These are phyloP conservation scores for Aspergillus sp. DNA, from an alignment of 2,329 filamentous ascomycete species.

Conservation along the genomic window DNA sequence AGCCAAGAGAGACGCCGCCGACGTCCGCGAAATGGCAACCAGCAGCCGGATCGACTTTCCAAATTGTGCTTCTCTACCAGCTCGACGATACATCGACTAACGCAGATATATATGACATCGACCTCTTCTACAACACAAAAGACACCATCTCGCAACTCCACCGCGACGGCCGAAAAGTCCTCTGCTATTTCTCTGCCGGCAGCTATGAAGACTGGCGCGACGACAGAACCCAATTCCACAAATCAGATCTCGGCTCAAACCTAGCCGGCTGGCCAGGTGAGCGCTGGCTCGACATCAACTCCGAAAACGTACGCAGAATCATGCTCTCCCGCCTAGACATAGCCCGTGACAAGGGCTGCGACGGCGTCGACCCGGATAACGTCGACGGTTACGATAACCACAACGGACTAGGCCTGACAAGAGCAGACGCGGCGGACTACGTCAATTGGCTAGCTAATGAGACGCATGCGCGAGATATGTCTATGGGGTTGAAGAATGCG, in stretches of 20 bases:
- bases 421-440: conserved; percentile 51
- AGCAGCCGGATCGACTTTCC: conserved; percentile 49
- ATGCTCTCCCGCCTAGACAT: conserved; percentile 56
- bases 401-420: conserved; percentile 55
- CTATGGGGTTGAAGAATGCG: conserved; percentile 64
- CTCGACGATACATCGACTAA: conserved; percentile 41
- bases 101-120: conserved; percentile 56
- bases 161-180: conserved; percentile 51
- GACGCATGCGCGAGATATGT: conserved; percentile 50
- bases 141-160: conserved; percentile 45
- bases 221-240: conserved; percentile 51
- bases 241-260: conserved; percentile 50
- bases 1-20: conserved; percentile 16
- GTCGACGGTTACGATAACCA: conserved; percentile 61
- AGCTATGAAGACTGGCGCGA: conserved; percentile 59
- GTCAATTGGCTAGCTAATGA: conserved; percentile 54
- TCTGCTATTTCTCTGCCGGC: conserved; percentile 71
- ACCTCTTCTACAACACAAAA: conserved; percentile 49
- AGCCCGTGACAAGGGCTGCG: conserved; percentile 57
- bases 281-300: conserved; percentile 58
- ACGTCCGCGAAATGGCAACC: conserved; percentile 46
- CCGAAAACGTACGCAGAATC: conserved; percentile 54
- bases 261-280: conserved; percentile 62
- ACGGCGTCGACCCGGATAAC: conserved; percentile 66
- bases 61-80: conserved; percentile 50